Conservation (phyloP, 1,139 yeast genomes). For the Pichia sp. region DNA sequence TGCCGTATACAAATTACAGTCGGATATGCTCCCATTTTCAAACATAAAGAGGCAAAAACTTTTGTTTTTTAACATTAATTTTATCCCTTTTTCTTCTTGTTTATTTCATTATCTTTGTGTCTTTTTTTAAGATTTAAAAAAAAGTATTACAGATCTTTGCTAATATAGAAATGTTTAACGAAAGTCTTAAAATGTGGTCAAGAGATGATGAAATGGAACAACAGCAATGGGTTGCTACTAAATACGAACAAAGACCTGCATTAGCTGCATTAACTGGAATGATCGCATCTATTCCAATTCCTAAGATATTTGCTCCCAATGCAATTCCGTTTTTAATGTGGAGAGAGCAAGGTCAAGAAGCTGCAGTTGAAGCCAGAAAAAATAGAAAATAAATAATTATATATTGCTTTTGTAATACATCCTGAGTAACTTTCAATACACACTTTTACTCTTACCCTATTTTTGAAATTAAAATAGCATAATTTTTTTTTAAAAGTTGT, state of each 20-base stretch:
- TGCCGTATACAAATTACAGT: too few relatives aligned
- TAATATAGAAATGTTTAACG: neutral
- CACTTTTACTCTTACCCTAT: too few relatives aligned
- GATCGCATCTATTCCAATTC: constrained; percentile 53
- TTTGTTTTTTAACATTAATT: too few relatives aligned
- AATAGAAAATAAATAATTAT: neutral
- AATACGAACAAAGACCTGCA: constrained; percentile 48
- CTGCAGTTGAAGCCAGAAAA: constrained; percentile 10
- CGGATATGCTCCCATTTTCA: too few relatives aligned
- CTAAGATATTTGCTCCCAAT: constrained; percentile 51
- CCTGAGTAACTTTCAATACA: too few relatives aligned
- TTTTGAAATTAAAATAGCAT: too few relatives aligned
- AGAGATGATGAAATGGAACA: constrained; percentile 36
- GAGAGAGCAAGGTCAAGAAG: constrained; percentile 29
- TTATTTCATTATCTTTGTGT: neutral
- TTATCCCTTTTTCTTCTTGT: too few relatives aligned
- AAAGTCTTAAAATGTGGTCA: constrained; percentile 17
- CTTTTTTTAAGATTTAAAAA: neutral
- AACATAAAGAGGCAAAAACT: too few relatives aligned
- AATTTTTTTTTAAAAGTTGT: too few relatives aligned
- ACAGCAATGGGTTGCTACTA: constrained; percentile 38
- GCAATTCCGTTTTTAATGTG: constrained; percentile 50
- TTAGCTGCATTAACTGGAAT: constrained; percentile 55
- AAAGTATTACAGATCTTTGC: neutral
- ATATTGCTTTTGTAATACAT: constrained; percentile 10